Base-by-base conservation (phyloP, 2,329 filamentous ascomycete genomes). In the Fusarium pseudonygamai region DNA sequence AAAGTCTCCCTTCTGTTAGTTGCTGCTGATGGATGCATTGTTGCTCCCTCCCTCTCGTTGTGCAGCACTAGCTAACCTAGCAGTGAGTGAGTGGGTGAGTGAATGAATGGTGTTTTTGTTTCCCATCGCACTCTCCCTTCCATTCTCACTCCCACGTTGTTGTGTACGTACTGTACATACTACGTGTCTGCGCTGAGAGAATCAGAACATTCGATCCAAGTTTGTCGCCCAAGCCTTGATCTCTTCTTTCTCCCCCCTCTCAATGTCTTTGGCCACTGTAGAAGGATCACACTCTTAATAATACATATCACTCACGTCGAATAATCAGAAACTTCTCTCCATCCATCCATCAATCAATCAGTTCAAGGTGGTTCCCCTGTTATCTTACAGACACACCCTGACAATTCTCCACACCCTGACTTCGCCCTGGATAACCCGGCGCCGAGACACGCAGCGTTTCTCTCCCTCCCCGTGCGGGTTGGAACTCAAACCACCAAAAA, bases 401-500 rank as follows among this genome's bases (percentile, higher is more conserved):
- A 42, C 46, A 36, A 39, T 40, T 32, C 22, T 52, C 72, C 60
- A 60, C 57, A 60, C 72, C 61, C 46, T 37, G 37, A 66, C 58
- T 57, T 71, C 64, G 72, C 69, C 68, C 60, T 74, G 75, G 74
- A 77, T 74, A 77, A 75, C 65, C 72, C 72, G 70, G 74, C 72
- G 57, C 76, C 71, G 76, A 78, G 75, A 78, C 76, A 73, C 47
- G 40, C 68, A 73, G 71, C 52, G 76, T 77, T 77, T 76, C 71
- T 72, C 62, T 71, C 66, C 73, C 67, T 71, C 58, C 64, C 68
- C 61, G 47, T 74, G 62, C 63, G 59, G 61, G 59, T 61, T 67
- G 50, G 53, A 64, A 68, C 61, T 74, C 73, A 75, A 74, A 75
- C 67, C 72, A 69, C 72, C 69, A 75, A 75, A 68, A 73, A 64